A percentile compares a stretch with the other conserved stretches of the same genome.
Conservation (phyloP, 1,139 yeast species). For the Candida glucosophila region DNA sequence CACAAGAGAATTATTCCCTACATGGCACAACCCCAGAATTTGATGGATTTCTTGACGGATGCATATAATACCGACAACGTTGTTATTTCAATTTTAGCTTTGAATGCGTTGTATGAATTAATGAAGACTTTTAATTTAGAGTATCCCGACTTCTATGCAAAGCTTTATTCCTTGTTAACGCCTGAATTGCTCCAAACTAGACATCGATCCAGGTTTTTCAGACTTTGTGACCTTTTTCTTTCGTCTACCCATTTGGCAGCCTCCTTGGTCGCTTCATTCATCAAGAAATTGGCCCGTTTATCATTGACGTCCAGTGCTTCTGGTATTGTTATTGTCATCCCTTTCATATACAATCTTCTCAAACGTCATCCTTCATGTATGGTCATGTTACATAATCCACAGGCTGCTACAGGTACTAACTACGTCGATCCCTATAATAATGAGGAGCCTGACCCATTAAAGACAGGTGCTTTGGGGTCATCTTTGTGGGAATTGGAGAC, state of each 20-base stretch:
- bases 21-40: constrained; percentile 67
- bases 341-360: constrained; percentile 83
- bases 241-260: constrained; percentile 86
- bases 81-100: constrained; percentile 67
- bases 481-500: constrained; percentile 91
- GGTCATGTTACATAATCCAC: constrained; percentile 65
- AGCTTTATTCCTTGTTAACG: constrained; percentile 72
- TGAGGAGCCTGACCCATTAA: constrained; percentile 61
- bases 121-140: constrained; percentile 81
- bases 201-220: constrained; percentile 79
- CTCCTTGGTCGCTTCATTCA: constrained; percentile 77
- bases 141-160: constrained; percentile 82
- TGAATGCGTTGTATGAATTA: constrained; percentile 80
- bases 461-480: constrained; percentile 72
- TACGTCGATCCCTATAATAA: constrained; percentile 63
- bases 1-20: constrained; percentile 82
- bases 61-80: constrained; percentile 63
- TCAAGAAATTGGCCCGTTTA: constrained; percentile 71
- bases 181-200: constrained; percentile 68
- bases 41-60: constrained; percentile 92
- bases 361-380: constrained; percentile 92
- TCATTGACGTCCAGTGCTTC: constrained; percentile 80
- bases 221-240: constrained; percentile 78
- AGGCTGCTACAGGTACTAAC: constrained; percentile 10
- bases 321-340: constrained; percentile 79